A percentile compares a stretch with the other conserved stretches of the same genome.
Evolutionary conservation across 441 rosid genomes (phyloP).

Genomic region (Viola pubescens): DNA sequence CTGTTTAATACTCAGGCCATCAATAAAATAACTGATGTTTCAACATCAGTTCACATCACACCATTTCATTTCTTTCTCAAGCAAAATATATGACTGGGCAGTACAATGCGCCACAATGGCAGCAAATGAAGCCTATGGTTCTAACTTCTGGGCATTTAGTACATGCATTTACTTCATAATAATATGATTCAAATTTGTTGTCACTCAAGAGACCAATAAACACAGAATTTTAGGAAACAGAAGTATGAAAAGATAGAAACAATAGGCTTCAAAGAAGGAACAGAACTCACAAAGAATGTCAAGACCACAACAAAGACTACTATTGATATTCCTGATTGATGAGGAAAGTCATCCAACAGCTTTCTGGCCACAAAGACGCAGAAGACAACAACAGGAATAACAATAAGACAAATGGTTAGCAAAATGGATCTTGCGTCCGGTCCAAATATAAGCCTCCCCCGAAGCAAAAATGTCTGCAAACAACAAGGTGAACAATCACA

Average conservation of each 20-base stretch:
- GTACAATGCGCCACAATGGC: no score
- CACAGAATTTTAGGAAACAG: constrained; percentile 6
- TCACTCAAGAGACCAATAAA: neutral
- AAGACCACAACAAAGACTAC: constrained; percentile 46
- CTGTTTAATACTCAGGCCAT: no score
- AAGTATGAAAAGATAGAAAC: neutral
- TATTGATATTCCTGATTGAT: constrained; percentile 54
- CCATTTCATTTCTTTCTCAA: no score
- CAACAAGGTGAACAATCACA: constrained; percentile 8
- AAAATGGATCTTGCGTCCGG: constrained; percentile 80
- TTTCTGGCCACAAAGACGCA: constrained; percentile 65
- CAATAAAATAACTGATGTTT: no score
- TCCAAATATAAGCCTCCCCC: constrained; percentile 88
- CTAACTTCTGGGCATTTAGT: no score
- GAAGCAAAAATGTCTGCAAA: constrained; percentile 60
- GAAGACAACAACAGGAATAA: constrained; percentile 60
- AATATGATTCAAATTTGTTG: no score
- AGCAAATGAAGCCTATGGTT: no score
- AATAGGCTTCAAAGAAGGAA: constrained; percentile 7
- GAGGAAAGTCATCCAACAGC: constrained; percentile 58
- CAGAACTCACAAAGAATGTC: constrained; percentile 53
- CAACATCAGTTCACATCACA: no score
- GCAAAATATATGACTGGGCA: no score
- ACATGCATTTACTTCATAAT: no score
- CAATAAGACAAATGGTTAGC: constrained; percentile 58